Conservation (phyloP, 2,329 filamentous ascomycete genomes). For the Akanthomyces dipterigenus region DNA sequence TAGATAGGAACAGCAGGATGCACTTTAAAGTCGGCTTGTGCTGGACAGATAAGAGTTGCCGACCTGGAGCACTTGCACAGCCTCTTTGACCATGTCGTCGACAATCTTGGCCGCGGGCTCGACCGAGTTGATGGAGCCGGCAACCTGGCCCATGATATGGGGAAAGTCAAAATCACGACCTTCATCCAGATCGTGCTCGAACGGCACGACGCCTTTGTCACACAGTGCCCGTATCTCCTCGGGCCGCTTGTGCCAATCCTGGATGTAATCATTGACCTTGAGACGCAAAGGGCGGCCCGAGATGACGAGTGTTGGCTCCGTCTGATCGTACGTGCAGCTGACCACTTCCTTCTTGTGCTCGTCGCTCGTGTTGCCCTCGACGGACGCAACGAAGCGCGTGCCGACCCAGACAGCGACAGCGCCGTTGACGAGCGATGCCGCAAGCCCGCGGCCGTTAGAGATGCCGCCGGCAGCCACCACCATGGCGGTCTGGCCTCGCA, state of each 20-base stretch:
- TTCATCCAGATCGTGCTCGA: constrained; percentile 76
- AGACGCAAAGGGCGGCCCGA: constrained; percentile 76
- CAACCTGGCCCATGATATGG: constrained; percentile 91
- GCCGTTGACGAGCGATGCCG: constrained; percentile 78
- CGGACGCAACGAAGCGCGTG: constrained; percentile 79
- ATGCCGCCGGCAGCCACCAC: constrained; percentile 90
- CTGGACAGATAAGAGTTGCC: constrained; percentile 54
- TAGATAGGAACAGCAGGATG: too few relatives aligned
- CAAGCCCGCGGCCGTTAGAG: constrained; percentile 72
- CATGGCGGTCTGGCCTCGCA: constrained; percentile 64
- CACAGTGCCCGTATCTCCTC: constrained; percentile 70
- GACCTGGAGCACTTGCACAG: constrained; percentile 58
- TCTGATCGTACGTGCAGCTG: constrained; percentile 70
- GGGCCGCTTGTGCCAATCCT: constrained; percentile 70
- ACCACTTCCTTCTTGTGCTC: constrained; percentile 83
- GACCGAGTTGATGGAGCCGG: constrained; percentile 67
- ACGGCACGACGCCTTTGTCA: constrained; percentile 68
- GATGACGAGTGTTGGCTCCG: constrained; percentile 73
- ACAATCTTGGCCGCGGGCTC: constrained; percentile 80
- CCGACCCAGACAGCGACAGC: constrained; percentile 90
- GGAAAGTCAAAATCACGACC: constrained; percentile 78
- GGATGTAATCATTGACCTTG: constrained; percentile 76
- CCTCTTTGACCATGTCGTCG: constrained; percentile 80
- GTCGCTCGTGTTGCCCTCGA: constrained; percentile 73
- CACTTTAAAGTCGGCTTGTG: constrained; percentile 36